Evolutionary conservation across 805 yeast species (phyloP).

Genomic region (Ogataea dorogensis): DNA sequence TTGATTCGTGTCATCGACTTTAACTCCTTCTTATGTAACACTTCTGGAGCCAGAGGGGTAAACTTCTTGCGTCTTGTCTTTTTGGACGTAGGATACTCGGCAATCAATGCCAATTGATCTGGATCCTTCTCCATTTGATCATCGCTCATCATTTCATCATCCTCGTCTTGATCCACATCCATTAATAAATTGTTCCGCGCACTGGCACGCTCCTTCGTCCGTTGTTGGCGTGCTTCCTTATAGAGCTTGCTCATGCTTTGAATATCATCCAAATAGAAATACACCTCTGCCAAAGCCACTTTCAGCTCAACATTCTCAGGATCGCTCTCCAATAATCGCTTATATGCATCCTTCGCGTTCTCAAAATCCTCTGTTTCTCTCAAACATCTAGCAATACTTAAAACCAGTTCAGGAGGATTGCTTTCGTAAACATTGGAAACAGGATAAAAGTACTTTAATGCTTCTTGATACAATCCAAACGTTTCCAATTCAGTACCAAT

Average conservation of each 20-base stretch:
- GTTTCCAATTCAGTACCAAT: constrained; percentile 75
- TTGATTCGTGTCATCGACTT: constrained; percentile 38
- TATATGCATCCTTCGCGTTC: constrained; percentile 61
- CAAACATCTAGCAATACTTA: constrained; percentile 72
- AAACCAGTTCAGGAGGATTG: constrained; percentile 49
- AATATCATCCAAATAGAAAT: constrained; percentile 61
- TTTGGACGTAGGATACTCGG: constrained; percentile 30
- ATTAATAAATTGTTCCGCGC: constrained; percentile 27
- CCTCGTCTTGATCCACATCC: constrained; percentile 22
- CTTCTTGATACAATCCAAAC: constrained; percentile 70
- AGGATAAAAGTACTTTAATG: constrained; percentile 62
- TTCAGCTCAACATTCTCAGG: constrained; percentile 71
- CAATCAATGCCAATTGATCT: constrained; percentile 34
- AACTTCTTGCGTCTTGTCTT: constrained; percentile 23
- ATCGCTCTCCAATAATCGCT: constrained; percentile 49
- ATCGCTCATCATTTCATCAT: constrained; percentile 20
- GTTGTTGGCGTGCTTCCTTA: constrained; percentile 49
- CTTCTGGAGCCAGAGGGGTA: constrained; percentile 25
- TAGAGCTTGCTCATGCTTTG: constrained; percentile 55
- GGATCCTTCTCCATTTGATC: constrained; percentile 23
- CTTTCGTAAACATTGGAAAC: constrained; percentile 55
- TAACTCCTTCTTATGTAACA: constrained; percentile 30
- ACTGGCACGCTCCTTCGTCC: constrained; percentile 32
- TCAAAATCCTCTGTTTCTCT: constrained; percentile 68
- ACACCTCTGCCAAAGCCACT: constrained; percentile 78